Percentiles rank a stretch among this genome's conserved stretches.
Conservation (phyloP, 768 basidiomycete genomes). For the Boletus rex-veris region DNA sequence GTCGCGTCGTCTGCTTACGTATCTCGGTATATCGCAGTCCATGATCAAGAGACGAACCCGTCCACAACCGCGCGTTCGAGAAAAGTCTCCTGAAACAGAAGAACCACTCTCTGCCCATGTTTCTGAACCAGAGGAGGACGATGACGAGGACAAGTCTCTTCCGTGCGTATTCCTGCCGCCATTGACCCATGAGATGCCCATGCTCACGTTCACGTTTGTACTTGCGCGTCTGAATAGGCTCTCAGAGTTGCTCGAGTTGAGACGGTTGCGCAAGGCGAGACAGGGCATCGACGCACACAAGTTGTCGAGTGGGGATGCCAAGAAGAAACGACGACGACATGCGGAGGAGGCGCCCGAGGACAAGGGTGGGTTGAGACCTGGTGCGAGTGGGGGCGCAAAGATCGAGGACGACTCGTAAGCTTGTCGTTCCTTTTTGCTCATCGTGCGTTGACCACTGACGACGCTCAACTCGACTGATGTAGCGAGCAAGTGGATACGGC, state of each 20-base stretch:
- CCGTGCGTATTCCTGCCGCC: constrained; percentile 42
- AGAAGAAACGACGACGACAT: constrained; percentile 61
- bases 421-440: not conserved
- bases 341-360: constrained; percentile 42
- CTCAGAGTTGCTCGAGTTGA: constrained; percentile 79
- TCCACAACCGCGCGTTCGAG: constrained; percentile 57
- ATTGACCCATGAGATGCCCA: not conserved
- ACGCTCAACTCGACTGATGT: not conserved
- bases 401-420: constrained; percentile 47
- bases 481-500: constrained; percentile 66
- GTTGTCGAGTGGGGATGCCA: constrained; percentile 78
- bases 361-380: constrained; percentile 55
- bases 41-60: constrained; percentile 77
- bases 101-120: not conserved
- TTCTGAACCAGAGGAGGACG: constrained; percentile 27
- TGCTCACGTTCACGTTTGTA: too few species aligned
- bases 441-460: too few species aligned
- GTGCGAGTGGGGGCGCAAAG: constrained; percentile 25
- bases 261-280: constrained; percentile 67
- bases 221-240: constrained; percentile 42
- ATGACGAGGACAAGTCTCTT: constrained; percentile 38
- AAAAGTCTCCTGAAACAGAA: constrained; percentile 40
- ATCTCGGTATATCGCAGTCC: constrained; percentile 1
- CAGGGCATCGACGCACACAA: constrained; percentile 85
- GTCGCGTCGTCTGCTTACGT: constrained; percentile 3